These are phyloP conservation scores for Phaeoacremonium minimum DNA, from an alignment of 2,329 filamentous ascomycete species.

Conservation along the genomic window DNA sequence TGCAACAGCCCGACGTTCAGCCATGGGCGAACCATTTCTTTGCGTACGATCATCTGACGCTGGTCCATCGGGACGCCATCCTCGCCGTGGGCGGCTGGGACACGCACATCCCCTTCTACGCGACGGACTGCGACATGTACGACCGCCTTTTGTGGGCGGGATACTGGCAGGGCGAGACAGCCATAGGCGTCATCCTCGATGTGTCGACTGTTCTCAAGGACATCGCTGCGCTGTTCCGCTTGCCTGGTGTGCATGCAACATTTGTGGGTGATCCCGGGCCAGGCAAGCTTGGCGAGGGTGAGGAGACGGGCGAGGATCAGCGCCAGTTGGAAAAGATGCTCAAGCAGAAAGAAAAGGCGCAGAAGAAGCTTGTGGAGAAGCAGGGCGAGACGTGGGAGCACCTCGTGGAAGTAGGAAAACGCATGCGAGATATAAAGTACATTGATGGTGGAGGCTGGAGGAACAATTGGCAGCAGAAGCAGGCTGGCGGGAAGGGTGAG, in stretches of 20 bases:
- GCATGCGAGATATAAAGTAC: conserved; percentile 38
- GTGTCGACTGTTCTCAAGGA: conserved; percentile 36
- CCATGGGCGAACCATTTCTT: conserved; percentile 52
- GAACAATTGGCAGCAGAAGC: conserved; percentile 49
- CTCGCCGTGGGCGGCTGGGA: conserved; percentile 52
- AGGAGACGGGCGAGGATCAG: conserved; percentile 16
- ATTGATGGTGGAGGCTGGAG: conserved; percentile 31
- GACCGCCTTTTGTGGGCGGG: conserved; percentile 37
- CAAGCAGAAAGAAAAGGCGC: conserved; percentile 27
- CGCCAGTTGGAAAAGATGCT: conserved; percentile 22
- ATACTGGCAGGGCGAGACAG: conserved; percentile 31
- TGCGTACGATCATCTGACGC: conserved; percentile 52
- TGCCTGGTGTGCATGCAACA: conserved; percentile 26
- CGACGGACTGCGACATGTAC: conserved; percentile 54
- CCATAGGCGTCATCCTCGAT: conserved; percentile 34
- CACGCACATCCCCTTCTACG: conserved; percentile 53
- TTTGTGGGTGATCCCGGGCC: conserved; percentile 27
- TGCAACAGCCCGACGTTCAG: conserved; percentile 21
- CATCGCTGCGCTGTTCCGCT: conserved; percentile 33
- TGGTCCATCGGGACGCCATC: conserved; percentile 50
- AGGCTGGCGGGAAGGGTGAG: conserved; percentile 46
- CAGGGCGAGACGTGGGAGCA: conserved; percentile 21
- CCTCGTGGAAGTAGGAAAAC: conserved; percentile 19
- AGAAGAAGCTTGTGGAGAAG: conserved; percentile 20
- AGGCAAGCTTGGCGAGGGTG: conserved; percentile 13